Evolutionary conservation across 306 rosid genomes (phyloP).

Genomic region (Casuarina cunninghamiana): DNA sequence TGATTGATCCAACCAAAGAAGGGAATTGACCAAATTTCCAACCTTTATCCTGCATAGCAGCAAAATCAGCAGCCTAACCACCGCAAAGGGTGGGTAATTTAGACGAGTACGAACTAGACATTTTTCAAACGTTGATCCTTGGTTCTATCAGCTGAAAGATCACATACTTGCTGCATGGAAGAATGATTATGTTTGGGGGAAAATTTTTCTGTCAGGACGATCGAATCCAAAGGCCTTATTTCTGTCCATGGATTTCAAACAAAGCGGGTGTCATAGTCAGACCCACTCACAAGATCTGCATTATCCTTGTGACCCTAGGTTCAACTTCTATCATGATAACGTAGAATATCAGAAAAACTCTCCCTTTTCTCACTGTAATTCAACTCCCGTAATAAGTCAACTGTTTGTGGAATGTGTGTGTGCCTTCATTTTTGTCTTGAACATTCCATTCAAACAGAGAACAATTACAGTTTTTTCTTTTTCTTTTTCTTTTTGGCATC

Average conservation of each 20-base stretch:
- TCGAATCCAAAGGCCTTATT: slow-evolving; percentile 37
- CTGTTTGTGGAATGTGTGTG: background rate
- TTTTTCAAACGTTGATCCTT: background rate
- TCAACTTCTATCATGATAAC: slow-evolving; percentile 48
- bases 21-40: background rate
- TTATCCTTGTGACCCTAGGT: slow-evolving; percentile 20
- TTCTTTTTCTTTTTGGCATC: background rate
- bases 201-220: slow-evolving; percentile 16
- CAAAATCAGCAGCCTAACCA: background rate
- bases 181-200: slow-evolving; percentile 57
- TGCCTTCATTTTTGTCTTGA: background rate
- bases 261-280: slow-evolving; percentile 22
- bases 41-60: background rate
- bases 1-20: slow-evolving; percentile 2
- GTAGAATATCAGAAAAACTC: background rate
- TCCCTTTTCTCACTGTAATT: background rate
- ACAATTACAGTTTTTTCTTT: background rate
- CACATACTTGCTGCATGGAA: slow-evolving; percentile 22
- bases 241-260: slow-evolving; percentile 39
- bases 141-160: slow-evolving; percentile 32
- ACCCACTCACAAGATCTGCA: slow-evolving; percentile 35
- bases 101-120: background rate
- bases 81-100: background rate
- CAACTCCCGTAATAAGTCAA: background rate
- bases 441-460: background rate